phyloP scores from a whole-genome alignment of 2,329 filamentous ascomycete genomes.

The Claviceps lovelessii region DNA sequence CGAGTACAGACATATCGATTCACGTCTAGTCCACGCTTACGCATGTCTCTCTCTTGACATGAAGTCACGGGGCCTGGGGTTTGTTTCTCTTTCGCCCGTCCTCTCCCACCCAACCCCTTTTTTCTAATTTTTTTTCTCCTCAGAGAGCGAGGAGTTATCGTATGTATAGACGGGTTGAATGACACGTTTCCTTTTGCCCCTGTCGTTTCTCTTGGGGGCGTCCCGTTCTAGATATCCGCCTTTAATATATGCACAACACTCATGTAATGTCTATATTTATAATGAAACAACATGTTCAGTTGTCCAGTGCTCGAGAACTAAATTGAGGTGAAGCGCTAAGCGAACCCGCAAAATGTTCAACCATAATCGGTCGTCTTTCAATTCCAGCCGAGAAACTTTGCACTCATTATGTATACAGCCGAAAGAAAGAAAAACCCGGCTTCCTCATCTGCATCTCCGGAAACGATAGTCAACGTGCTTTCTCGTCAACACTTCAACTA shows the following conservation, averaged over 20 bases:
- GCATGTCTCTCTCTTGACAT: background rate
- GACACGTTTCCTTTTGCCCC: background rate
- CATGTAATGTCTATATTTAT: background rate
- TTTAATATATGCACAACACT: conserved; percentile 1
- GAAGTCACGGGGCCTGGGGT: background rate
- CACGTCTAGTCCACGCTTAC: background rate
- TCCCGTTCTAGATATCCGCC: background rate
- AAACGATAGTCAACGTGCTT: background rate
- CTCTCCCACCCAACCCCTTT: too few relatives aligned
- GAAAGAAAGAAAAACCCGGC: background rate
- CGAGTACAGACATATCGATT: background rate
- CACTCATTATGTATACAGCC: background rate
- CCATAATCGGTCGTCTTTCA: background rate
- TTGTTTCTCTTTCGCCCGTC: background rate
- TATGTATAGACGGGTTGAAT: background rate
- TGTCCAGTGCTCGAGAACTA: background rate
- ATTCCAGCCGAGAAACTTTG: background rate
- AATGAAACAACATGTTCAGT: background rate
- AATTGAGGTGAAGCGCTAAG: background rate
- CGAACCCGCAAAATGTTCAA: background rate
- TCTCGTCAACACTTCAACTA: background rate
- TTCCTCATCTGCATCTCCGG: background rate
- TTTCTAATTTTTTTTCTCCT: background rate
- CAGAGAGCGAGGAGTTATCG: background rate
- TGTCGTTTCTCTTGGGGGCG: background rate